Base-by-base conservation (phyloP, 148 eudicot genomes). In the Dysphania ambrosioides region DNA sequence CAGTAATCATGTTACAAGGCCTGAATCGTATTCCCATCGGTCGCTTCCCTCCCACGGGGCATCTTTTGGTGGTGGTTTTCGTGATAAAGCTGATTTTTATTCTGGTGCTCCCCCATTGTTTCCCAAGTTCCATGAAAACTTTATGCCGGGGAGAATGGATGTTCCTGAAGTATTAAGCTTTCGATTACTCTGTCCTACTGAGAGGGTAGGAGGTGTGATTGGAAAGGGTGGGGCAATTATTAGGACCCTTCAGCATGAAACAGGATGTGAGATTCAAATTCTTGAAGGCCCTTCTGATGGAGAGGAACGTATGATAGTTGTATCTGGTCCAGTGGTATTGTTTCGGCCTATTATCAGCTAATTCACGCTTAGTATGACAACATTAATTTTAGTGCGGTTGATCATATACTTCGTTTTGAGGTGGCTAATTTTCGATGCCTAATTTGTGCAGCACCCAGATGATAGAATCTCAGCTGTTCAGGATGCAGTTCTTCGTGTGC, bases 291-390 rank as follows among this genome's bases (percentile, higher is more conserved):
- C 59, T 72, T 78, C 87, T 41, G 89, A 84, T 72, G 85, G 81
- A 75, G 97, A 89, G 69, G 97, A 95, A 47, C 97, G 99, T 65
- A 79, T 92, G 35, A 82, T 95, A 75, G 55, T 88, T 68, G 85
- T 95, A 79, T 92, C 99, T 78, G 99, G 97, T 70, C 92, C 90
- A 56, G 94, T 82, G 88, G 99, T 95, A 92, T 66, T 75, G n/a
- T 29, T 80, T 84, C 75, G 27, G 6, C 67, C 63, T 47, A 66
- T 66, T 66, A 53, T 49, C 49, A 44, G 32, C 70, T 74, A 13
- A 21, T 73, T 71, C 21, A 7, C 67, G 47, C 29, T 30, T 41
- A 13, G 21, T 77, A 44, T 41, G 61, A 58, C 69, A 57, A 35
- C 41, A 24, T 42, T 36, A 58, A 32, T 61, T 53, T 57, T 23